Base-by-base conservation (phyloP, 2,329 filamentous ascomycete species). In the Penicillium occitanis region DNA sequence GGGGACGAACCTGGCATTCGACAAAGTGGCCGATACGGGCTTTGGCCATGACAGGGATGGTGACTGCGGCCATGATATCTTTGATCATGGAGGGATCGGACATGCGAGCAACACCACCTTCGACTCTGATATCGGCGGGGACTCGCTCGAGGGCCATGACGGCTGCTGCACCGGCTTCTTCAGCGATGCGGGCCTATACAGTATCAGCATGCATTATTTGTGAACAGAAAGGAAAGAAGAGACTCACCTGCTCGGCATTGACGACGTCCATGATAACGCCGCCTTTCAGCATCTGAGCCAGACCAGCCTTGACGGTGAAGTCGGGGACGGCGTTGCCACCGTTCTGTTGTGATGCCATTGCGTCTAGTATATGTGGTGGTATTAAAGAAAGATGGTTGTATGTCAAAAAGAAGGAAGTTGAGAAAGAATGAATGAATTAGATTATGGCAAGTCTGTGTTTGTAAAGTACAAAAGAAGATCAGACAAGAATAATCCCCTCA, bases 241-340 rank as follows among this genome's bases (percentile, higher is more conserved):
- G 22, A 57, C 73, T 65, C 77, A 88, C 88, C 83, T 91, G 93
- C 76, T 92, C 91, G 30, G 93, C 91, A 78, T 94, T 92, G 69
- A 96, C 92, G 66, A 98, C 95, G 81, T 99, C 95, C 95, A 99
- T 99, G 81, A 99, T 99, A 71, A 99, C 95, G 74, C 95, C 95
- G 77, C 95, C 95, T 86, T 98, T 97, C 81, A 98, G 85, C 95
- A 99, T 99, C 81, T 96, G 91, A 28, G 95, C 95, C 70, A 99
- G 85, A 67, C 94, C 95, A 63, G 92, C 91, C 87, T 99, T 99
- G 86, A 97, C 90, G 71, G 89, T 89, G 80, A 97, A 96, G 79
- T 87, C 85, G 70, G 63, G 35, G 67, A 76, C 73, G 70, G 74
- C 67, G 68, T 71, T 69, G 67, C 74, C 75, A 66, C 75, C 67